A percentile compares a stretch with the other conserved stretches of the same genome.
phyloP scores from a whole-genome alignment of 306 rosid genomes.

The Elaeagnus macrophylla region DNA sequence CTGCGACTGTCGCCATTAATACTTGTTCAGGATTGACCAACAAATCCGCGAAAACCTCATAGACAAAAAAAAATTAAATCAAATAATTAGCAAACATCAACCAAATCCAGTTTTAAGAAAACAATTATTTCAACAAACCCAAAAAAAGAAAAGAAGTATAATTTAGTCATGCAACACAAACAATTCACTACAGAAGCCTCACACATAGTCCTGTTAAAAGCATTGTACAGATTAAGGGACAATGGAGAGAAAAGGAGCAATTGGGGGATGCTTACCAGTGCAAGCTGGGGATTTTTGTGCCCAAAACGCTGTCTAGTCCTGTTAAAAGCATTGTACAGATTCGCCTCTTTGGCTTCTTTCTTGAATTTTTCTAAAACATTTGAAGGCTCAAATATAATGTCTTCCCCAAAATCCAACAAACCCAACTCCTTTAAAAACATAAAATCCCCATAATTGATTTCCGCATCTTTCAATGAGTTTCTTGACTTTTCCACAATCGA shows the following conservation, averaged over 20 bases:
- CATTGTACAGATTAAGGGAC: no score
- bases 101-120: neutral
- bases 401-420: slow-evolving; percentile 63
- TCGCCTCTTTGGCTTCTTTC: slow-evolving; percentile 30
- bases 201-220: no score
- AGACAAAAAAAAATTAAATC: slow-evolving; percentile 10
- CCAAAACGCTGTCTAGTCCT: slow-evolving; percentile 40
- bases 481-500: slow-evolving; percentile 53
- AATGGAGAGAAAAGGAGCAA: neutral
- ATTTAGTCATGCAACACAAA: neutral
- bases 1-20: slow-evolving; percentile 65
- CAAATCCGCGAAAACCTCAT: slow-evolving; percentile 75
- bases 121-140: neutral
- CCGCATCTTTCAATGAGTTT: slow-evolving; percentile 26
- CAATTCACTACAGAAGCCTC: neutral
- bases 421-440: slow-evolving; percentile 36
- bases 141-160: neutral
- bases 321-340: slow-evolving; percentile 32
- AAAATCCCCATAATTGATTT: slow-evolving; percentile 33
- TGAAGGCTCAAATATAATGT: slow-evolving; percentile 46
- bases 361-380: slow-evolving; percentile 60
- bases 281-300: slow-evolving; percentile 80
- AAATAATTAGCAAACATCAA: neutral
- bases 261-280: slow-evolving; percentile 50
- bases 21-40: slow-evolving; percentile 69